phyloP scores from a whole-genome alignment of 23 red algal genomes.

The Gracilaria domingensis region DNA sequence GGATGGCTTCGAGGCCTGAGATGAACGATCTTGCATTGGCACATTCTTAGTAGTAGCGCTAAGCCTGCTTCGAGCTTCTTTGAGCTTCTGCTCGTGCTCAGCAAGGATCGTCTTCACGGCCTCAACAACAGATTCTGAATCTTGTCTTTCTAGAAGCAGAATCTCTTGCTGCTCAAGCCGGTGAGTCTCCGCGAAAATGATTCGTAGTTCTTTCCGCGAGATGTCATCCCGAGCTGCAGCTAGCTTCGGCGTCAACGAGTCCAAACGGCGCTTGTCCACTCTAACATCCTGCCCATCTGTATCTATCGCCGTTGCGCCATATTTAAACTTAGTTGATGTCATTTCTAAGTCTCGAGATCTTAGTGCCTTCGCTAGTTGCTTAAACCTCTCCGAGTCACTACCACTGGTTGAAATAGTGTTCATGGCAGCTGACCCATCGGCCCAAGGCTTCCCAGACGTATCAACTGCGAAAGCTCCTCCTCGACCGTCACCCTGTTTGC shows the following conservation, averaged over 20 bases:
- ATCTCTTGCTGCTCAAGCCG: conserved; percentile 52
- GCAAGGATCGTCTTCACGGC: conserved; percentile 57
- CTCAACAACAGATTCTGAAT: conserved; percentile 58
- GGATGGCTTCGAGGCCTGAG: conserved; percentile 40
- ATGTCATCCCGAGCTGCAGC: conserved; percentile 49
- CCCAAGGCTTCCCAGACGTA: not conserved
- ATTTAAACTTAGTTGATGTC: not conserved
- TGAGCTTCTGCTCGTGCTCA: conserved; percentile 41
- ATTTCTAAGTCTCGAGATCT: not conserved
- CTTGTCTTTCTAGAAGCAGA: conserved; percentile 46
- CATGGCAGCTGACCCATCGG: not conserved
- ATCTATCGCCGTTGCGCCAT: not conserved
- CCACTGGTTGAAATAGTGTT: not conserved
- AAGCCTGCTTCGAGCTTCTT: conserved; percentile 46
- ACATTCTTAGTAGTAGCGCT: conserved; percentile 46
- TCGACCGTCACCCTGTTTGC: not conserved
- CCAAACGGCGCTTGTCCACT: conserved; percentile 51
- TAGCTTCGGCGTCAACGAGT: conserved; percentile 55
- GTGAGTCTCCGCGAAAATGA: conserved; percentile 66
- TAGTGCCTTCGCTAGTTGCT: no score
- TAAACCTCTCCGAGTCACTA: not conserved
- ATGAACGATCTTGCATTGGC: conserved; percentile 20
- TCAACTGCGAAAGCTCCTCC: conserved; percentile 41
- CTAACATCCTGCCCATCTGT: conserved; percentile 44
- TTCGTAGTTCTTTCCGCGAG: conserved; percentile 59